Evolutionary conservation across 176 grass and related monocot species (phyloP).

Genomic region (Oryza punctata): DNA sequence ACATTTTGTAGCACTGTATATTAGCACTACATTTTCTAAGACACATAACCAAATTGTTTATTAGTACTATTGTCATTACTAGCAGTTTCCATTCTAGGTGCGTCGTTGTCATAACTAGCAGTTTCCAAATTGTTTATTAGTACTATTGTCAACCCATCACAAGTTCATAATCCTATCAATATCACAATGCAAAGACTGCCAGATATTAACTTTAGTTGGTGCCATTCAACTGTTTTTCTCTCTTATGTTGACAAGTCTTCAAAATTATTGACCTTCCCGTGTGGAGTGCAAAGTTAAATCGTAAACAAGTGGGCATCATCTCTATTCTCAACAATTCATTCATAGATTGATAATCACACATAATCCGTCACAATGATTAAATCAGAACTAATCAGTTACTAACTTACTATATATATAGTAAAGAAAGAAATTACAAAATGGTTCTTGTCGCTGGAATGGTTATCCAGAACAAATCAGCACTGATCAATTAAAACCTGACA

Average conservation of each 20-base stretch:
- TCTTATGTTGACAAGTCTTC: neutral
- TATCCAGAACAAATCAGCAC: neutral
- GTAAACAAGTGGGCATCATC: constrained; percentile 10
- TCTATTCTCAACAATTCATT: neutral
- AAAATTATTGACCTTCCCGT: neutral
- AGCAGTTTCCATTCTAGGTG: neutral
- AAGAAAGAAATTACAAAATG: neutral
- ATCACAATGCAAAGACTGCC: neutral
- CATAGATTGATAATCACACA: neutral
- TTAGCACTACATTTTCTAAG: neutral
- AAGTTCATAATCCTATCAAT: neutral
- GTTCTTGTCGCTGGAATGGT: neutral
- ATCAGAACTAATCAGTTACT: neutral
- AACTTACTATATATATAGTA: neutral
- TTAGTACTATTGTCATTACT: too few relatives aligned
- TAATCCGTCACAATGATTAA: neutral
- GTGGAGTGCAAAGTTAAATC: neutral
- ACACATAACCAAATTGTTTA: too few relatives aligned
- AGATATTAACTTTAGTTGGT: constrained; percentile 1
- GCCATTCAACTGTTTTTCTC: neutral
- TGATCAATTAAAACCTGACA: neutral
- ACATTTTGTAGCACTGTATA: neutral
- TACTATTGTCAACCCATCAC: neutral
- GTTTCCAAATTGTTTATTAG: neutral
- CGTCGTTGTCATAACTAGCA: too few relatives aligned